Percentiles rank a stretch among this genome's conserved stretches.
phyloP scores from a whole-genome alignment of 2,329 filamentous ascomycete species.

The Stagonosporopsis cucurbitacearum region DNA sequence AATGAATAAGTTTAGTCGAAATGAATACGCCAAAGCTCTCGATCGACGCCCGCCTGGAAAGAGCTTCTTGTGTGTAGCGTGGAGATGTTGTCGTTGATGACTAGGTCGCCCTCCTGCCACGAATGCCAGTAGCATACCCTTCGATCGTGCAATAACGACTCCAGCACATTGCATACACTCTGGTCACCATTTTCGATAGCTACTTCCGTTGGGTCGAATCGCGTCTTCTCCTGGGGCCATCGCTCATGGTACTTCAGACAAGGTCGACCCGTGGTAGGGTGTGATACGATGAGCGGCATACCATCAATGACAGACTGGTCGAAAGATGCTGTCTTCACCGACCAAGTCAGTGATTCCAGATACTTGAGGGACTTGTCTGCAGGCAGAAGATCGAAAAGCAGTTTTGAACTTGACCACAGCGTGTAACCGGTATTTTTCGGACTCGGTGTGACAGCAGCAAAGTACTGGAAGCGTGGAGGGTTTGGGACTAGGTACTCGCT shows the following conservation, averaged over 20 bases:
- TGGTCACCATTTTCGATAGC: constrained; percentile 52
- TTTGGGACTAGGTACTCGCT: constrained; percentile 26
- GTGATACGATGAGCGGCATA: constrained; percentile 55
- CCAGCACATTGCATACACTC: constrained; percentile 48
- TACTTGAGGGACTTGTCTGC: constrained; percentile 43
- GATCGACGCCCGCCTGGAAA: constrained; percentile 53
- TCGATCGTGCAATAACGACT: constrained; percentile 57
- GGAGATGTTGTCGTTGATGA: constrained; percentile 61
- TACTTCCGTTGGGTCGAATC: constrained; percentile 57
- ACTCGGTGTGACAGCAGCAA: constrained; percentile 55
- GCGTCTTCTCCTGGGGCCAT: constrained; percentile 60
- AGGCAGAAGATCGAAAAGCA: constrained; percentile 58
- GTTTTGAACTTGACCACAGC: constrained; percentile 59
- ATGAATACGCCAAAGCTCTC: constrained; percentile 61
- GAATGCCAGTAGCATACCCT: constrained; percentile 58
- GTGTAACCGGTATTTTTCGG: constrained; percentile 62
- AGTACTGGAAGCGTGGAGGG: constrained; percentile 57
- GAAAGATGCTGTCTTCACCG: constrained; percentile 58
- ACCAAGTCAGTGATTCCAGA: constrained; percentile 55
- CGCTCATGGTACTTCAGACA: constrained; percentile 64
- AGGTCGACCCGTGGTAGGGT: constrained; percentile 55
- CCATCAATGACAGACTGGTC: constrained; percentile 51
- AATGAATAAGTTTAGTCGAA: constrained; percentile 48
- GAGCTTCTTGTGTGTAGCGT: constrained; percentile 60
- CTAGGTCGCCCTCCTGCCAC: constrained; percentile 63